phyloP scores from a whole-genome alignment of 2,329 filamentous ascomycete genomes.

The Colletotrichum higginsianum region DNA sequence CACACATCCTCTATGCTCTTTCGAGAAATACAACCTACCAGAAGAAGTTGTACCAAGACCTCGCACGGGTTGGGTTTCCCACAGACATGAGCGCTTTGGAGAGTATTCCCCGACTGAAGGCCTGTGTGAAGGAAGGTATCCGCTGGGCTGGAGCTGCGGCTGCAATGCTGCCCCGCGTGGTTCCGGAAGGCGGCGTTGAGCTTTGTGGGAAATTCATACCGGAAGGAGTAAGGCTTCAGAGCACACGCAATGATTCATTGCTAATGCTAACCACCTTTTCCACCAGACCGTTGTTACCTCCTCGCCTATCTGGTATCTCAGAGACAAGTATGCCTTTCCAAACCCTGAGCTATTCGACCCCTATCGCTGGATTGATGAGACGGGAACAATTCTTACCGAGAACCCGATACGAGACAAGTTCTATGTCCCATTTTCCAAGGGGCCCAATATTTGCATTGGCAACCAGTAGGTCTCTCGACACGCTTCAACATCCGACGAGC shows the following conservation, averaged over 20 bases:
- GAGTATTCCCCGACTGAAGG: slow-evolving; percentile 43
- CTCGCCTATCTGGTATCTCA: slow-evolving; percentile 50
- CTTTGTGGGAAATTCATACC: slow-evolving; percentile 46
- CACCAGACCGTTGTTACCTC: slow-evolving; percentile 47
- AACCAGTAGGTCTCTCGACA: slow-evolving; percentile 45
- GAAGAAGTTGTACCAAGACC: slow-evolving; percentile 45
- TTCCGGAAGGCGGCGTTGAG: slow-evolving; percentile 45
- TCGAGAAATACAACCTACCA: slow-evolving; percentile 47
- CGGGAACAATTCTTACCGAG: slow-evolving; percentile 28
- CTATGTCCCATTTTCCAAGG: slow-evolving; percentile 50
- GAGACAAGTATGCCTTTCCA: slow-evolving; percentile 48
- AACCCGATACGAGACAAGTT: slow-evolving; percentile 46
- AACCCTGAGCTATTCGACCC: slow-evolving; percentile 46
- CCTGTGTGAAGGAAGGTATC: slow-evolving; percentile 49
- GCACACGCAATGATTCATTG: neutral
- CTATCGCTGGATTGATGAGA: slow-evolving; percentile 46
- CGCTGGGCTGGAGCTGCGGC: slow-evolving; percentile 48
- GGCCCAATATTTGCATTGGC: slow-evolving; percentile 48
- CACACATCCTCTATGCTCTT: slow-evolving; percentile 50
- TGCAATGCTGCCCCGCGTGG: slow-evolving; percentile 49
- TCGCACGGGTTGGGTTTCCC: slow-evolving; percentile 43
- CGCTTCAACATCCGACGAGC: neutral
- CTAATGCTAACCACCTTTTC: neutral
- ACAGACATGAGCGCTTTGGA: slow-evolving; percentile 47
- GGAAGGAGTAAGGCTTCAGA: slow-evolving; percentile 41